These are phyloP conservation scores for Encephalitozoon cuniculi DNA, from an alignment of 371 early-diverging fungal species.

Conservation along the genomic window DNA sequence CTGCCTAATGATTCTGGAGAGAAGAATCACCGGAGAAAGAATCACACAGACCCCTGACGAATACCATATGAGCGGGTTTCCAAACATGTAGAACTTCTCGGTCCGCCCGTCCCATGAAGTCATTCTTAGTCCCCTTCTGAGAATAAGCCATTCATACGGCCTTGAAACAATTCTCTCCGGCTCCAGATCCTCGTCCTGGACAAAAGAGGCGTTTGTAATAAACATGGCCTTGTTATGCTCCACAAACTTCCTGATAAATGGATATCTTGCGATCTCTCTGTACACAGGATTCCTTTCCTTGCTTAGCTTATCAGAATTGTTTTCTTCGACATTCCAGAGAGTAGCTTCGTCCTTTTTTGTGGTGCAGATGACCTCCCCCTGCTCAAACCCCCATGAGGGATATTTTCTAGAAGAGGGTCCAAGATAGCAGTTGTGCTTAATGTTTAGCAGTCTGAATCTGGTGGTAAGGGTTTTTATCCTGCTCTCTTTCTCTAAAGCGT, in stretches of 20 bases:
- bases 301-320: constrained; percentile 59
- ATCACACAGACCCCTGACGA: constrained; percentile 66
- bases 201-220: constrained; percentile 86
- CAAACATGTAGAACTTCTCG: constrained; percentile 82
- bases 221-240: constrained; percentile 92
- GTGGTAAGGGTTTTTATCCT: constrained; percentile 69
- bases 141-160: constrained; percentile 85
- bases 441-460: constrained; percentile 74
- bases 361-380: constrained; percentile 81
- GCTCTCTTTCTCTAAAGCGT: constrained; percentile 42
- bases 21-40: constrained; percentile 22
- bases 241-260: constrained; percentile 76
- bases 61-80: constrained; percentile 93
- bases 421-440: constrained; percentile 70
- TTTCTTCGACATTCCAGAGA: constrained; percentile 92
- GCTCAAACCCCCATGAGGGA: constrained; percentile 95
- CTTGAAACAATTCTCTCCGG: constrained; percentile 71
- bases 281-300: constrained; percentile 34
- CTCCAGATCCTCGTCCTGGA: constrained; percentile 86
- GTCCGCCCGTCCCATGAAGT: constrained; percentile 80
- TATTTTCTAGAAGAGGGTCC: constrained; percentile 69
- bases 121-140: constrained; percentile 83
- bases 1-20: constrained; percentile 22
- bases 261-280: constrained; percentile 41
- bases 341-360: constrained; percentile 64